Evolutionary conservation across 306 rosid genomes (phyloP).

Genomic region (Acacia acuminata): DNA sequence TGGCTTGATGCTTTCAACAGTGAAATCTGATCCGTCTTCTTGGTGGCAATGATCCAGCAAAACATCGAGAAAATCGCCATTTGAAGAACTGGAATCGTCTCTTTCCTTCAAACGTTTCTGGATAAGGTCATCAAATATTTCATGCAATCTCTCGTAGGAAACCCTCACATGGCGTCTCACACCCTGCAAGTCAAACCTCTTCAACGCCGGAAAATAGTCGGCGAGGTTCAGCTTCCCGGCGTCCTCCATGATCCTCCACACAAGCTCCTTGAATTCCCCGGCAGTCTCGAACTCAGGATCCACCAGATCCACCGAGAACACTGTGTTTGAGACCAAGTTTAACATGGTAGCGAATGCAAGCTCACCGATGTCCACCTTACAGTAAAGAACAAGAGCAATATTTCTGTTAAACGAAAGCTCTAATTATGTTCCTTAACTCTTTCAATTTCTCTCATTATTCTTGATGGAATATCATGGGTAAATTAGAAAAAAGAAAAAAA

Average conservation of each 20-base stretch:
- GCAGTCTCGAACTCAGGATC: conserved; percentile 49
- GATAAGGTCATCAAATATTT: conserved; percentile 50
- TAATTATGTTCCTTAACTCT: no score
- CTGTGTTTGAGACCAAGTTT: conserved; percentile 57
- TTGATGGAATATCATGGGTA: no score
- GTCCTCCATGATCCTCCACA: conserved; percentile 69
- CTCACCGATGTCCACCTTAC: conserved; percentile 40
- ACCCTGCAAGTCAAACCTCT: conserved; percentile 53
- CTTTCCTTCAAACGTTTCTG: conserved; percentile 32
- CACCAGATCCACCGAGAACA: conserved; percentile 59
- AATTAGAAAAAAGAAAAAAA: no score
- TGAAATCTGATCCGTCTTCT: conserved; percentile 33
- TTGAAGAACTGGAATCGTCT: background rate
- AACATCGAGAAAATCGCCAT: conserved; percentile 58
- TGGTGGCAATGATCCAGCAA: conserved; percentile 50
- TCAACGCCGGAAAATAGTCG: conserved; percentile 55
- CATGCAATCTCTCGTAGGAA: conserved; percentile 52
- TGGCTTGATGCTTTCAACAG: conserved; percentile 47
- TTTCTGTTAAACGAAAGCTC: background rate
- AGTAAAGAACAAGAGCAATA: background rate
- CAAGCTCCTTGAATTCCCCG: conserved; percentile 56
- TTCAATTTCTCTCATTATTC: no score
- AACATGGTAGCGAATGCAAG: conserved; percentile 51
- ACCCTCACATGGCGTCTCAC: conserved; percentile 47
- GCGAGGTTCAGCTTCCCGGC: conserved; percentile 56